phyloP scores from a whole-genome alignment of 2,329 filamentous ascomycete species.

The Trichoderma sp. region DNA sequence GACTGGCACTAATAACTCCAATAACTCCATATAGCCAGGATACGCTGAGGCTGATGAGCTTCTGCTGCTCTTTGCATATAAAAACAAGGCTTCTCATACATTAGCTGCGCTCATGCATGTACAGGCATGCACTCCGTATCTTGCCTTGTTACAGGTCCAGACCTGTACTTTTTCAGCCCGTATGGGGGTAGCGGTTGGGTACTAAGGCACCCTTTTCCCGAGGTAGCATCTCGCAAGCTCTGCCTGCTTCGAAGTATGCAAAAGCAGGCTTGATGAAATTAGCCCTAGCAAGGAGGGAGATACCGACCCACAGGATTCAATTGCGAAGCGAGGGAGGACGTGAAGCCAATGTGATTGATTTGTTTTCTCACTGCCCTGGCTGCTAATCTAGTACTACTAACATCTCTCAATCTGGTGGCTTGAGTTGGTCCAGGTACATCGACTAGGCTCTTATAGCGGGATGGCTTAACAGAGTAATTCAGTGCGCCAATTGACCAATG shows the following conservation, averaged over 20 bases:
- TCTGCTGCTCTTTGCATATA: neutral
- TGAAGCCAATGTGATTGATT: neutral
- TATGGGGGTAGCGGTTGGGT: neutral
- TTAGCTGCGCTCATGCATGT: neutral
- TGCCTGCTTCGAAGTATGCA: neutral
- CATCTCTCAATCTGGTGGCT: neutral
- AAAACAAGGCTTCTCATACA: neutral
- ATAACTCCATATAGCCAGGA: neutral
- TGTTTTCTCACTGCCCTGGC: neutral
- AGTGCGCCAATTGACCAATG: neutral
- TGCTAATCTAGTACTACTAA: neutral
- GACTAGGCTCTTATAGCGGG: neutral
- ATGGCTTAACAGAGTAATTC: slow-evolving; percentile 12
- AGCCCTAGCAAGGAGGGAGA: neutral
- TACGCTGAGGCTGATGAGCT: neutral
- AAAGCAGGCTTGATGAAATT: neutral
- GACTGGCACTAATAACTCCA: neutral
- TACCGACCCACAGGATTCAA: neutral
- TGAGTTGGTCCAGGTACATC: neutral
- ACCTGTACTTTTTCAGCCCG: neutral
- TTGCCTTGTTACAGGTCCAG: neutral
- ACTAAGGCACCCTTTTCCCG: neutral
- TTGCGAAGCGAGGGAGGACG: neutral
- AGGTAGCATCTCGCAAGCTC: neutral
- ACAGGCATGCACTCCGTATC: neutral